Percentiles rank a stretch among this genome's conserved stretches.
phyloP scores from a whole-genome alignment of 1,139 yeast genomes.

The Blastobotrys indianensis region DNA sequence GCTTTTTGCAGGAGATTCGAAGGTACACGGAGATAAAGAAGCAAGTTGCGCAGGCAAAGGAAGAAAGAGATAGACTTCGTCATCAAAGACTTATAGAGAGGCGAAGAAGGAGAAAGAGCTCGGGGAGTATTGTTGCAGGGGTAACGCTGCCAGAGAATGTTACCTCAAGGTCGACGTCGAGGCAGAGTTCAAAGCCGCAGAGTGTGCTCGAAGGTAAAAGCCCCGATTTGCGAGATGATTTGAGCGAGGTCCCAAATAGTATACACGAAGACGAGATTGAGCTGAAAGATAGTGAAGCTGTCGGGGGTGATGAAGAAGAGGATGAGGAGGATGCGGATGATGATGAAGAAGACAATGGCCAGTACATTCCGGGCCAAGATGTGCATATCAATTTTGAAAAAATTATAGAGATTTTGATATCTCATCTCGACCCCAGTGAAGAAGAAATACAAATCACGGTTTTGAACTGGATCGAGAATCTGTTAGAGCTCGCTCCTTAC shows the following conservation, averaged over 20 bases:
- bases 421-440: constrained; percentile 68
- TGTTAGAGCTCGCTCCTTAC: constrained; percentile 68
- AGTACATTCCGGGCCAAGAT: constrained; percentile 81
- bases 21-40: constrained; percentile 64
- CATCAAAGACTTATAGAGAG: too few species aligned
- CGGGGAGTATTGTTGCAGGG: too few species aligned
- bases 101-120: too few species aligned
- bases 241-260: background rate
- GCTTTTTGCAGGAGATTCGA: constrained; percentile 73
- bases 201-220: too few species aligned
- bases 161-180: too few species aligned
- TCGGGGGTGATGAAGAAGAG: constrained; percentile 16
- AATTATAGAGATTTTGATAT: constrained; percentile 71
- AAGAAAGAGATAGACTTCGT: background rate
- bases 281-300: background rate
- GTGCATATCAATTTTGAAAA: constrained; percentile 74
- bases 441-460: constrained; percentile 77
- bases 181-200: too few species aligned
- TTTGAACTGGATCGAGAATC: constrained; percentile 74
- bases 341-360: constrained; percentile 35
- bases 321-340: constrained; percentile 22
- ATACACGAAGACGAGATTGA: background rate
- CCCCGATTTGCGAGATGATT: too few species aligned
- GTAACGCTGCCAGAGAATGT: too few species aligned
- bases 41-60: constrained; percentile 20